Percentiles rank a stretch among this genome's conserved stretches.
These are phyloP conservation scores for Neofusicoccum parvum DNA, from an alignment of 2,329 filamentous ascomycete genomes.

Conservation along the genomic window DNA sequence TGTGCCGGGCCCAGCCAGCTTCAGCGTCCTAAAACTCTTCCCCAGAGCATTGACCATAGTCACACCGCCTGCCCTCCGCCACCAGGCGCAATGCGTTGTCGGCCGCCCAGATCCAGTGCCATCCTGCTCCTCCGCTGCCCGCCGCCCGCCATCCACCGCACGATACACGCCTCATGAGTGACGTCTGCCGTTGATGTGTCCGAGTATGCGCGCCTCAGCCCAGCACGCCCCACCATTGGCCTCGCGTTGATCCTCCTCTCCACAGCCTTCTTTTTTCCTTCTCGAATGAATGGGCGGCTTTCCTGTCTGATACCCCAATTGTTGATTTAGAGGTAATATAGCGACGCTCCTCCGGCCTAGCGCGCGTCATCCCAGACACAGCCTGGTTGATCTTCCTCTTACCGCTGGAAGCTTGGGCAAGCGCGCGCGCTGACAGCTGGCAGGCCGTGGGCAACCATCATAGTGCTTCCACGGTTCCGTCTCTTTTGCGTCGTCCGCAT, in stretches of 20 bases:
- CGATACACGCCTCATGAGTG: constrained; percentile 35
- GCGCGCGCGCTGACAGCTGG: background rate
- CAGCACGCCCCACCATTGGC: constrained; percentile 26
- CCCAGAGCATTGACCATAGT: constrained; percentile 37
- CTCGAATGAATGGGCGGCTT: background rate
- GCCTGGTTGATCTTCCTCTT: background rate
- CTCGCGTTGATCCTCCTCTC: constrained; percentile 32
- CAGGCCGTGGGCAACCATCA: background rate
- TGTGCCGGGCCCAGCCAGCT: constrained; percentile 23
- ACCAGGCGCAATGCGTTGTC: constrained; percentile 39
- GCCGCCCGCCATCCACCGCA: constrained; percentile 30
- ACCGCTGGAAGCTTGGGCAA: constrained; percentile 12
- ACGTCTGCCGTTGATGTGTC: constrained; percentile 37
- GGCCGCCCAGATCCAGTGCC: constrained; percentile 33
- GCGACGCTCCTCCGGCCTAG: background rate
- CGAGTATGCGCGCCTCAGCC: constrained; percentile 36
- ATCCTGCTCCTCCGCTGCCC: constrained; percentile 20
- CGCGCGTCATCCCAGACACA: constrained; percentile 6
- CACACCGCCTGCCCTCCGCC: constrained; percentile 41
- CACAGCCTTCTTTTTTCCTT: constrained; percentile 6
- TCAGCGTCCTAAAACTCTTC: constrained; percentile 35
- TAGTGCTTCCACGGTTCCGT: background rate
- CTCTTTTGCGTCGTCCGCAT: constrained; percentile 3
- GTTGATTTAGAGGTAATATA: constrained; percentile 13
- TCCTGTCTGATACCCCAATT: constrained; percentile 10